phyloP scores from a whole-genome alignment of 2,329 filamentous ascomycete species.

The Fusarium redolens region DNA sequence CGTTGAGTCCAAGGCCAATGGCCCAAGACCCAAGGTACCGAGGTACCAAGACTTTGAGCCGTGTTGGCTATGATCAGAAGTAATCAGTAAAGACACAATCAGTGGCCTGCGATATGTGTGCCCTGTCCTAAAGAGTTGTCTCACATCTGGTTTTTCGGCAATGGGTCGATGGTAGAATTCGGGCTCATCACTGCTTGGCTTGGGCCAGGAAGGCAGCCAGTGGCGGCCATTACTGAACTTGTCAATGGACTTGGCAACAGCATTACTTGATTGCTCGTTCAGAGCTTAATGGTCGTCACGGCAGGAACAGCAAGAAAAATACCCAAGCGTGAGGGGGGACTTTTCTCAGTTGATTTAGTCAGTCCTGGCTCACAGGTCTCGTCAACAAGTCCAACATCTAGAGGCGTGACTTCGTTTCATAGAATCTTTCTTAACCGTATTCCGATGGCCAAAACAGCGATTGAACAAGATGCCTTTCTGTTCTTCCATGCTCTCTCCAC shows the following conservation, averaged over 20 bases:
- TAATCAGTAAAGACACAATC: too few species aligned
- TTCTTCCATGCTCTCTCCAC: neutral
- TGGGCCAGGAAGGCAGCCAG: too few species aligned
- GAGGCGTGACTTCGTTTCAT: neutral
- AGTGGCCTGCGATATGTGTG: too few species aligned
- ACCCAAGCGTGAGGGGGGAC: neutral
- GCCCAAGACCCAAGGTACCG: too few species aligned
- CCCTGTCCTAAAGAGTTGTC: too few species aligned
- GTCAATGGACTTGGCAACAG: neutral
- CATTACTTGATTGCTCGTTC: neutral
- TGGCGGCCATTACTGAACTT: neutral
- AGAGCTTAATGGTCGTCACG: rapidly evolving
- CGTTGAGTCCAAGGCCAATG: too few species aligned
- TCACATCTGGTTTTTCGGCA: too few species aligned
- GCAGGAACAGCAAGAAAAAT: neutral
- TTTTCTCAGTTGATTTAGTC: neutral
- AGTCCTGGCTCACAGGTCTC: neutral
- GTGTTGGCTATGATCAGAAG: too few species aligned
- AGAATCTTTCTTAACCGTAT: too few species aligned
- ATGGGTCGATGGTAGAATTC: too few species aligned
- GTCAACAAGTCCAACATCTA: neutral
- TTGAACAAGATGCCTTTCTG: neutral
- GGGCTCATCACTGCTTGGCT: too few species aligned
- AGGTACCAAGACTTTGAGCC: too few species aligned
- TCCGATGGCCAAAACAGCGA: neutral